Evolutionary conservation across 2,329 filamentous ascomycete genomes (phyloP).

Genomic region (Penicillium corylophilum): DNA sequence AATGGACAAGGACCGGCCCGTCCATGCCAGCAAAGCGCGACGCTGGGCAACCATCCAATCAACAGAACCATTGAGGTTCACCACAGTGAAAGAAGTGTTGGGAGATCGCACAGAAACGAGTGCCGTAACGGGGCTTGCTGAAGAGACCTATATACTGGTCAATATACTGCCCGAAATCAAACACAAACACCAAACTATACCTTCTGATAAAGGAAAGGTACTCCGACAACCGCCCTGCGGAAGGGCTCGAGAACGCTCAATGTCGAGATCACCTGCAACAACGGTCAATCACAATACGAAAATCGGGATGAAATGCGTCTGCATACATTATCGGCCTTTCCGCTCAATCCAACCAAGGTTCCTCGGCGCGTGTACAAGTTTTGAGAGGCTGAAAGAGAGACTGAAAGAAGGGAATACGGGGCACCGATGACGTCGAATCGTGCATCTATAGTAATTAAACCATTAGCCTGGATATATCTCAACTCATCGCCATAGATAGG

Average conservation of each 20-base stretch:
- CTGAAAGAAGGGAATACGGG: slow-evolving; percentile 90
- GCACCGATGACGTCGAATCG: slow-evolving; percentile 90
- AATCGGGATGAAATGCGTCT: neutral
- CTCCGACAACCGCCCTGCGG: slow-evolving; percentile 73
- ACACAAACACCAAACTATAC: slow-evolving; percentile 24
- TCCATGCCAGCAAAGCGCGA: slow-evolving; percentile 91
- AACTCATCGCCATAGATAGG: neutral
- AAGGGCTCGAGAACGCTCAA: slow-evolving; percentile 84
- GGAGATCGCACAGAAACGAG: slow-evolving; percentile 85
- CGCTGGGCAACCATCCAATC: slow-evolving; percentile 94
- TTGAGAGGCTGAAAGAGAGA: slow-evolving; percentile 89
- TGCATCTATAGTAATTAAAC: slow-evolving; percentile 63
- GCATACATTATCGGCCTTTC: slow-evolving; percentile 82
- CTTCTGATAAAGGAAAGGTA: slow-evolving; percentile 92
- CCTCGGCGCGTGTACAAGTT: slow-evolving; percentile 89
- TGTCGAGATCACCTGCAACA: slow-evolving; percentile 73
- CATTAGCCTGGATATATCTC: slow-evolving; percentile 13
- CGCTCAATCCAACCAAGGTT: slow-evolving; percentile 84
- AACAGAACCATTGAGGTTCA: slow-evolving; percentile 87
- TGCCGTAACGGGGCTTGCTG: slow-evolving; percentile 82
- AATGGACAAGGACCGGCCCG: slow-evolving; percentile 77
- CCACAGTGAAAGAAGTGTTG: slow-evolving; percentile 79
- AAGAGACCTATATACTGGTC: slow-evolving; percentile 62
- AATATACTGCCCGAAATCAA: slow-evolving; percentile 5
- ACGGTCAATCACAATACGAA: slow-evolving; percentile 1